Conservation (phyloP, 805 yeast genomes). For the Schwanniomyces occidentalis region DNA sequence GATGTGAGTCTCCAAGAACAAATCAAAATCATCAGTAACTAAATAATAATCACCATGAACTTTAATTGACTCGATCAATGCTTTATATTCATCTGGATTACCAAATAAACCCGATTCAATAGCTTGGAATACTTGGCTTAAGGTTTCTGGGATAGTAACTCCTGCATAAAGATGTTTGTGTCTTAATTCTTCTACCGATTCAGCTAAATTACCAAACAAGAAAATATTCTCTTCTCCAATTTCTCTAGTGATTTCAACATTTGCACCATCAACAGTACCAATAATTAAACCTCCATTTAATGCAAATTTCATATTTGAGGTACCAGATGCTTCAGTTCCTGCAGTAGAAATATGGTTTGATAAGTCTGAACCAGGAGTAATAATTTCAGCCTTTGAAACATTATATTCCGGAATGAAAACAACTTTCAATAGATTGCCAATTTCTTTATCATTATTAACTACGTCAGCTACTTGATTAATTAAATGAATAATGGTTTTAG, state of each 20-base stretch:
- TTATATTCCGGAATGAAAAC: conserved; percentile 90
- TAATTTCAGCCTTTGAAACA: conserved; percentile 90
- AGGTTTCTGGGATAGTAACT: conserved; percentile 56
- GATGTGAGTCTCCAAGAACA: conserved; percentile 79
- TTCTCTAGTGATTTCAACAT: conserved; percentile 91
- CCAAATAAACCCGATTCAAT: conserved; percentile 76
- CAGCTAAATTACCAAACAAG: conserved; percentile 87
- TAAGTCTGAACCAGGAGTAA: conserved; percentile 85
- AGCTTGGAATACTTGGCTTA: conserved; percentile 61
- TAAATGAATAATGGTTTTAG: conserved; percentile 84
- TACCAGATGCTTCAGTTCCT: conserved; percentile 96
- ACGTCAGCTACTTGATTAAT: conserved; percentile 80
- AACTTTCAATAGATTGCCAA: conserved; percentile 77
- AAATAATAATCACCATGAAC: conserved; percentile 82
- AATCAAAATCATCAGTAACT: conserved; percentile 86
- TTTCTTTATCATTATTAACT: conserved; percentile 73
- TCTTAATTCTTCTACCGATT: conserved; percentile 84
- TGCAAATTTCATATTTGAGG: conserved; percentile 94
- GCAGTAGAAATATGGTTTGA: conserved; percentile 96
- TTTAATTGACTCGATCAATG: conserved; percentile 68
- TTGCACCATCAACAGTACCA: conserved; percentile 97
- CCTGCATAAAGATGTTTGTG: conserved; percentile 68
- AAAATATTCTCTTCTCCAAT: conserved; percentile 92
- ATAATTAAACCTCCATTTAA: conserved; percentile 91
- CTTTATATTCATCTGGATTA: conserved; percentile 60